Base-by-base conservation (phyloP, 2,329 filamentous ascomycete genomes). In the Neoascochyta sp. region DNA sequence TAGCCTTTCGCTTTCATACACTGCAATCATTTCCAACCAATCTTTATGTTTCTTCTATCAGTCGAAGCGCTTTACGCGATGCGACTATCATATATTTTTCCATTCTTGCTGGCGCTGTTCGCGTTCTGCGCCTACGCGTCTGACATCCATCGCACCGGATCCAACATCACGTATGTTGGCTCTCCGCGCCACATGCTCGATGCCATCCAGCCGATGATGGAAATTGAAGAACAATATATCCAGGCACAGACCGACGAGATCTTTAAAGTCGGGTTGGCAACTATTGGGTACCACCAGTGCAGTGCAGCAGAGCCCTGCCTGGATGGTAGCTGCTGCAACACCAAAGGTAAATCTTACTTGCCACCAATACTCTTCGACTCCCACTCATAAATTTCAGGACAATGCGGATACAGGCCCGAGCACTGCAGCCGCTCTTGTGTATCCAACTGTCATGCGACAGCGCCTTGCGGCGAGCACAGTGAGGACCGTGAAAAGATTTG, bases 391-490 rank as follows among this genome's bases (percentile, higher is more conserved):
- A 24, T 9, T 8, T 3, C 7, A 43, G 39, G 40, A 7, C 16
- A 31, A 16, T 46, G 43, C 9, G 40, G 34, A 11, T 45, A 37
- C 14, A 35, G 38, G 3, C 32, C 37, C 9, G 41, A 46, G 16
- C 39, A 46, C 25, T 46, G 45, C 27, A 26, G 26, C 14, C 19
- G 17, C 14, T 24, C 16, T 5, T 59, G 55, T 29, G 43, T 43
- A 1, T 50, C 54, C 7, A 61, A 64, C 30, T 66, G 63, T 30
- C 43, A 65, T 41, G 59, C 62, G n/a, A 54, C 43, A n/a, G 59
- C 60, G 3, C 49, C 57, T 22, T 66, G 63, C 20, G 63, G 62
- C 11, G 35, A 57, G 13, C 52, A 57, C 31, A 52, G 50, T 9
- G 24, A 23, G 4, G 23, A 19, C 7, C 32, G 35, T 10, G 9